A percentile compares a stretch with the other conserved stretches of the same genome.
Conservation (phyloP, 2,329 filamentous ascomycete genomes). For the Blastomyces percursus region DNA sequence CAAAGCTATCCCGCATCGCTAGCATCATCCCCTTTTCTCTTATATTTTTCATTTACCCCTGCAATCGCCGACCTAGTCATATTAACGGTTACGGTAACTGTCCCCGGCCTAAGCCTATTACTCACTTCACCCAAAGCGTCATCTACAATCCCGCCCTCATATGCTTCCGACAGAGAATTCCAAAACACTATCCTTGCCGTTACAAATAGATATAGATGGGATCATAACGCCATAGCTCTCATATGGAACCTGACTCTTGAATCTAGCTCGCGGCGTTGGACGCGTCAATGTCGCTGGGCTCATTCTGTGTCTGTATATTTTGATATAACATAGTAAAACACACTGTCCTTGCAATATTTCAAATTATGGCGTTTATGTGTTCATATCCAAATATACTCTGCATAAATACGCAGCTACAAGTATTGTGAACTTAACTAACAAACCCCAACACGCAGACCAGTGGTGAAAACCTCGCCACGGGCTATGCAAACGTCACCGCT, state of each 20-base stretch:
- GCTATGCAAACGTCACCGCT: constrained; percentile 49
- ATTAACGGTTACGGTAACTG: neutral
- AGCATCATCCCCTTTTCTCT: neutral
- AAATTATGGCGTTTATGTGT: neutral
- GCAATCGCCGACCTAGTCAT: neutral
- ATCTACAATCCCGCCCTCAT: neutral
- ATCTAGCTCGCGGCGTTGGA: constrained; percentile 44
- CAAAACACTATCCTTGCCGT: constrained; percentile 19
- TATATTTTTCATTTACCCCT: neutral
- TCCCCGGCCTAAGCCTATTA: neutral
- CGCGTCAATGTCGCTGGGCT: constrained; percentile 32
- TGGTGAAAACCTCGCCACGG: constrained; percentile 64
- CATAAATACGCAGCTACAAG: neutral
- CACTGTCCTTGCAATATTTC: neutral
- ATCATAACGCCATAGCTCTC: constrained; percentile 51
- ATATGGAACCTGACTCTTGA: constrained; percentile 57
- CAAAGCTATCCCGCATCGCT: neutral
- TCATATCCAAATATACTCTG: neutral
- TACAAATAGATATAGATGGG: constrained; percentile 54
- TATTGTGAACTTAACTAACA: neutral
- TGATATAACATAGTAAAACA: neutral
- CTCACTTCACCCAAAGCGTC: neutral
- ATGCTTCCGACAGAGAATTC: neutral
- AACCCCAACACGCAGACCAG: constrained; percentile 17
- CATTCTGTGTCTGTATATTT: constrained; percentile 27